Evolutionary conservation across 2,329 filamentous ascomycete genomes (phyloP), one percentile per base, ranked within the genome.

Genomic region (Salinomyces thailandicus): DNA sequence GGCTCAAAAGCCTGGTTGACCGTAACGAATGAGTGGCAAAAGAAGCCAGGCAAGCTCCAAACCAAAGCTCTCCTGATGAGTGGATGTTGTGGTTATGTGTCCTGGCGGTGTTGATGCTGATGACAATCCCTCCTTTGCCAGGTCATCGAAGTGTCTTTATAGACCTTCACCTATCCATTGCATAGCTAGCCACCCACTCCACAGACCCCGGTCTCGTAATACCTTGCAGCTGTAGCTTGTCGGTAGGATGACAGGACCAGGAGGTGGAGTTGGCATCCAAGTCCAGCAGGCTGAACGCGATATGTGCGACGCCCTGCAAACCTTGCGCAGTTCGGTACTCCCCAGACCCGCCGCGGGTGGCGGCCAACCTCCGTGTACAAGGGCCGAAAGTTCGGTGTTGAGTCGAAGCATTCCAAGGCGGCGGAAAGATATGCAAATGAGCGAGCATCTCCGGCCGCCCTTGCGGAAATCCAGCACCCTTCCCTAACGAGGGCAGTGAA

Each of bases 191-290:
- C 41, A 46, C 41, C 33, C 28, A 31, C 24, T 38, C 22, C 33
- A 39, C 33, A 30, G 28, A 35, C 20, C 32, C 32, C 36, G 37
- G 11, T 30, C 27, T 41, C 35, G 28, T 31, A 37, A 31, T 52
- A 39, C 52, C 53, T 54, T 56, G 52, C 53, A 51, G 50, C 12
- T 26, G 16, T 16, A 12, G 4, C n/a, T n/a, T n/a, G n/a, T n/a
- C n/a, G n/a, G n/a, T n/a, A 11, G 14, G 5, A 14, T 22, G 18
- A 20, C 31, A 13, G n/a, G n/a, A n/a, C 44, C 34, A 31, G 35
- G 35, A 42, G 38, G 39, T 35, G 38, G 44, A 43, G 45, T 36
- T 43, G 36, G 40, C 45, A 46, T 43, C 46, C 43, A 42, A 44
- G 49, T 50, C 43, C 41, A 42, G 38, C 24, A 38, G 37, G 35